Evolutionary conservation across 345 rosid genomes (phyloP).

Genomic region (Kernera saxatilis): DNA sequence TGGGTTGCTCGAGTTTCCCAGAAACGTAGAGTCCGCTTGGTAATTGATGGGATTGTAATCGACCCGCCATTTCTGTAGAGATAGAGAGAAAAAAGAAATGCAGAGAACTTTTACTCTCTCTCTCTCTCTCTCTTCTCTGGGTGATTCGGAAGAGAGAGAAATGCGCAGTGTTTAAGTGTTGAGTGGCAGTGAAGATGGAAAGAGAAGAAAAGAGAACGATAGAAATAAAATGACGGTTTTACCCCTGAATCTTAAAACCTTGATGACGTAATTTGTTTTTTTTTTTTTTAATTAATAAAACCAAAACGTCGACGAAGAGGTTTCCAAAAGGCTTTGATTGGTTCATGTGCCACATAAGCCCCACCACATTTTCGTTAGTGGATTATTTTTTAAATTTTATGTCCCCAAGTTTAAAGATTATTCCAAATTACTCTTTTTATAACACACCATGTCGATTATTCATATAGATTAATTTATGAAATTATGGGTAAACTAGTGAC

Average conservation of each 20-base stretch:
- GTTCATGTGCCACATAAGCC: not conserved
- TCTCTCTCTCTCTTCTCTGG: not conserved
- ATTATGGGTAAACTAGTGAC: too few species aligned
- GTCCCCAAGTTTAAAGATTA: not conserved
- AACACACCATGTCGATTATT: too few species aligned
- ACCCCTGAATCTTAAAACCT: not conserved
- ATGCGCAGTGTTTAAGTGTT: conserved; percentile 4
- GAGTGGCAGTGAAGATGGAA: conserved; percentile 32
- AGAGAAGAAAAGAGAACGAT: not conserved
- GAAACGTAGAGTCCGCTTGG: conserved; percentile 91
- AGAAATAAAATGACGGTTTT: not conserved
- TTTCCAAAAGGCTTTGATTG: conserved; percentile 9
- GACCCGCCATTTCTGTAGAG: conserved; percentile 54
- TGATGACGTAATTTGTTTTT: not conserved
- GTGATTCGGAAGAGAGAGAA: not conserved
- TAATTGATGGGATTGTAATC: conserved; percentile 89
- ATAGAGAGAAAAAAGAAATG: conserved; percentile 6
- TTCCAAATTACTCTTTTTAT: not conserved
- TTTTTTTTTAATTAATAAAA: not conserved
- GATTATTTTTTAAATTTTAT: not conserved
- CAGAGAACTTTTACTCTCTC: not conserved
- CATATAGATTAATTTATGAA: too few species aligned
- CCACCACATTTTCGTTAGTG: conserved; percentile 1
- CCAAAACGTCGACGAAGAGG: conserved; percentile 19
- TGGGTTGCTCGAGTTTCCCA: conserved; percentile 86